Conservation (phyloP, 345 rosid genomes). For the Mangifera indica region DNA sequence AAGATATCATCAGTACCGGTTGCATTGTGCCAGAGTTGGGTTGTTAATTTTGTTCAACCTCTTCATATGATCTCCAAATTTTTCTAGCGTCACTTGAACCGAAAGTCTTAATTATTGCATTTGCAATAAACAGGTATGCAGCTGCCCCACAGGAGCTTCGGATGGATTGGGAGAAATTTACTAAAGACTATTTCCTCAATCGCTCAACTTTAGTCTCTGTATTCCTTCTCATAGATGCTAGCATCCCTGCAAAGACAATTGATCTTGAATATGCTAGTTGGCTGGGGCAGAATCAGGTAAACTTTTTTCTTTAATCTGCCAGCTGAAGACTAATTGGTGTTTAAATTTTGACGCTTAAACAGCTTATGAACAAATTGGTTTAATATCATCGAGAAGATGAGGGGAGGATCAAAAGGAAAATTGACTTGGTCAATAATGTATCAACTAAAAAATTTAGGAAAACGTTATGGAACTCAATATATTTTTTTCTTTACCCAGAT, state of each 20-base stretch:
- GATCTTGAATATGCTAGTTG: constrained; percentile 97
- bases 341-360: not conserved
- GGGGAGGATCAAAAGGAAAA: not conserved
- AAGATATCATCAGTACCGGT: not conserved
- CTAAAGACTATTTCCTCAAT: constrained; percentile 82
- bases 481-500: constrained; percentile 38
- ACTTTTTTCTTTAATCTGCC: not conserved
- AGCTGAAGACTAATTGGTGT: not conserved
- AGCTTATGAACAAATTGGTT: not conserved
- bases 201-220: constrained; percentile 82
- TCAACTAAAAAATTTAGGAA: not conserved
- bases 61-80: not conserved
- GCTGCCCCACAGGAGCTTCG: constrained; percentile 84
- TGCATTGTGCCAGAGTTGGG: not conserved
- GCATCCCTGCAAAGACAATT: constrained; percentile 81
- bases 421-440: not conserved
- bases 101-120: not conserved
- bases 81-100: not conserved
- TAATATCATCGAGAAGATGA: not conserved
- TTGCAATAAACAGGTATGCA: constrained; percentile 60
- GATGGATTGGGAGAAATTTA: constrained; percentile 76
- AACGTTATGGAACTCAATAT: not conserved
- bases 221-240: constrained; percentile 90
- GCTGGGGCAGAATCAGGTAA: constrained; percentile 96
- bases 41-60: not conserved